Conservation (phyloP, 202 grass and related monocot species). For the Schoenoplectus tabernaemontani region DNA sequence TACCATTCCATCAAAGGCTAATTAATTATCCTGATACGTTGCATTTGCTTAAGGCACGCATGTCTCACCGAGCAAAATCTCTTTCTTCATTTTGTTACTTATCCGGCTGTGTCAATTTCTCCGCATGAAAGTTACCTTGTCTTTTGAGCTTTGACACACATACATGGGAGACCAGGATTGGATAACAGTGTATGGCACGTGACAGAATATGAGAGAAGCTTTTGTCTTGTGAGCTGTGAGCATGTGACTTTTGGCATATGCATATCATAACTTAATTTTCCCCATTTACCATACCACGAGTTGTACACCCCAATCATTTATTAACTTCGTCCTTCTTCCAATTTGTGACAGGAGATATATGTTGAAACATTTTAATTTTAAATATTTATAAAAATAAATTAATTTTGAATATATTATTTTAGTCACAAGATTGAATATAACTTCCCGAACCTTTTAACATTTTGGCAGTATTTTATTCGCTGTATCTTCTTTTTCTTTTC, state of each 20-base stretch:
- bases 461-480: too few species aligned
- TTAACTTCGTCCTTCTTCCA: not conserved
- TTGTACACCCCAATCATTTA: not conserved
- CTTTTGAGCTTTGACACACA: not conserved
- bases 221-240: not conserved
- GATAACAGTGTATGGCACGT: not conserved
- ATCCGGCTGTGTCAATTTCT: not conserved
- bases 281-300: not conserved
- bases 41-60: too few species aligned
- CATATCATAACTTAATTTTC: not conserved
- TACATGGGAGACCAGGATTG: not conserved
- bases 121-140: not conserved
- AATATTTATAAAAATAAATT: too few species aligned
- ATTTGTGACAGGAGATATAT: too few species aligned
- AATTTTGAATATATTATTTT: too few species aligned
- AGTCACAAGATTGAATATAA: too few species aligned
- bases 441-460: too few species aligned
- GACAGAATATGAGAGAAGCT: not conserved
- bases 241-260: not conserved
- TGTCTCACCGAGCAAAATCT: not conserved
- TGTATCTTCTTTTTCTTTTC: too few species aligned
- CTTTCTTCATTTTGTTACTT: not conserved
- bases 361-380: too few species aligned
- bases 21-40: too few species aligned
- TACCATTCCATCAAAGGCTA: too few species aligned